A percentile compares a stretch with the other conserved stretches of the same genome.
Evolutionary conservation across 257 asterid genomes (phyloP).

Genomic region (Paulownia fortunei): DNA sequence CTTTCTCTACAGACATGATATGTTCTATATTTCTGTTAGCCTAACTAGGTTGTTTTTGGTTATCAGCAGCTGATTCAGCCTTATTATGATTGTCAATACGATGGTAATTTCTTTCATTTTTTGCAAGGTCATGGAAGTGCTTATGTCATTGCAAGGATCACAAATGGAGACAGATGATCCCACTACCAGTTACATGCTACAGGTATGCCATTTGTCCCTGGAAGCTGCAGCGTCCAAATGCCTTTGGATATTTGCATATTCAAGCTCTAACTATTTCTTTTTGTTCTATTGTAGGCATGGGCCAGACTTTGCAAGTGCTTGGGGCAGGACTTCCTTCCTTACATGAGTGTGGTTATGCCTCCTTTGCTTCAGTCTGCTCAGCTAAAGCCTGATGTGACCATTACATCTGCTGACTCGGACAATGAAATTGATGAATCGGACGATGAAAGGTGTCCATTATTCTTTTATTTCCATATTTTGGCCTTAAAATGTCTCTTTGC

Average conservation of each 20-base stretch:
- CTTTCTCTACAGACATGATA: neutral
- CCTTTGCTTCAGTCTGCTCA: slow-evolving; percentile 94
- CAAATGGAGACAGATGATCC: slow-evolving; percentile 96
- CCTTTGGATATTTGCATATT: slow-evolving; percentile 1
- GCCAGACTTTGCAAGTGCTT: slow-evolving; percentile 97
- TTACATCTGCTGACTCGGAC: slow-evolving; percentile 87
- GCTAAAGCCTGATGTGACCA: slow-evolving; percentile 88
- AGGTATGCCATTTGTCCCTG: slow-evolving; percentile 48
- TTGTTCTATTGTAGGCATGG: slow-evolving; percentile 72
- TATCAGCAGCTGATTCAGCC: neutral
- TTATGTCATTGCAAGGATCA: slow-evolving; percentile 90
- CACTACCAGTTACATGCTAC: slow-evolving; percentile 94
- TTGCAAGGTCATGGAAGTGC: slow-evolving; percentile 90
- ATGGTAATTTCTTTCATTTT: slow-evolving; percentile 13
- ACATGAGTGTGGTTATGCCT: slow-evolving; percentile 95
- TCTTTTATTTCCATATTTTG: slow-evolving; percentile 5
- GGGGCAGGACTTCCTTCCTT: slow-evolving; percentile 97
- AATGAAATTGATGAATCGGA: slow-evolving; percentile 83
- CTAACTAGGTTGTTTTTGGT: neutral
- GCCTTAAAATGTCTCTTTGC: neutral
- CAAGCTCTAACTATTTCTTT: slow-evolving; percentile 4
- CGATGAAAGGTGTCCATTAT: slow-evolving; percentile 69
- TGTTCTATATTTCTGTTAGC: neutral
- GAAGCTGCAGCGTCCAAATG: slow-evolving; percentile 27
- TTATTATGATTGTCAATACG: slow-evolving; percentile 13